Base-by-base conservation (phyloP, 2,329 filamentous ascomycete genomes). In the Fusarium nematophilum region DNA sequence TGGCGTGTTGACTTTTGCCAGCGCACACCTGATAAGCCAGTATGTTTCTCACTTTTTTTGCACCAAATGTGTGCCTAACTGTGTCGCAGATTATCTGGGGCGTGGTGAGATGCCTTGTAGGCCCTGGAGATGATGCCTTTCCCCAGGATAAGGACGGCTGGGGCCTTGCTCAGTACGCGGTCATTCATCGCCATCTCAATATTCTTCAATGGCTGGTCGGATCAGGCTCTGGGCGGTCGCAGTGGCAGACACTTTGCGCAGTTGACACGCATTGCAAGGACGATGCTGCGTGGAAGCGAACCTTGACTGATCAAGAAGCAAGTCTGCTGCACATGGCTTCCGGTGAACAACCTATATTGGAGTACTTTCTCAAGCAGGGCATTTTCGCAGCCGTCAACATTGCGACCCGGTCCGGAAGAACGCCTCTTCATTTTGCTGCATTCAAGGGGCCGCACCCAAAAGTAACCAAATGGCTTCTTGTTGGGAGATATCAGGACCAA, bases 1-100 rank as follows among this genome's bases (percentile, higher is more conserved):
- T 57, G 49, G 54, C 43, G 49, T n/a, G 44, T 57, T 33, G 49
- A 53, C 18, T 57, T 57, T 54, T 43, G 45, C 2, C 37, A 53
- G 31, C 49, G 43, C 11, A 57, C 36, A 3, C 25, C 29, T 10
- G 43, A 34, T 23, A 21, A 17, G 9, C 27, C 47, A 42, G 53
- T 57, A 38, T 14, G 48, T 42, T 26, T n/a, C n/a, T n/a, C n/a
- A n/a, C n/a, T n/a, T n/a, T n/a, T n/a, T n/a, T n/a, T n/a, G n/a
- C n/a, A n/a, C n/a, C n/a, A n/a, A n/a, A n/a, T n/a, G n/a, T n/a
- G n/a, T n/a, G n/a, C n/a, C n/a, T n/a, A n/a, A n/a, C n/a, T n/a
- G n/a, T n/a, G n/a, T n/a, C n/a, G n/a, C n/a, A n/a, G n/a, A n/a
- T n/a, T n/a, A n/a, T n/a, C n/a, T 42, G 48, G 26, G 3, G 4